These are phyloP conservation scores for Colletotrichum sp. DNA, from an alignment of 2,329 filamentous ascomycete genomes.

Conservation along the genomic window DNA sequence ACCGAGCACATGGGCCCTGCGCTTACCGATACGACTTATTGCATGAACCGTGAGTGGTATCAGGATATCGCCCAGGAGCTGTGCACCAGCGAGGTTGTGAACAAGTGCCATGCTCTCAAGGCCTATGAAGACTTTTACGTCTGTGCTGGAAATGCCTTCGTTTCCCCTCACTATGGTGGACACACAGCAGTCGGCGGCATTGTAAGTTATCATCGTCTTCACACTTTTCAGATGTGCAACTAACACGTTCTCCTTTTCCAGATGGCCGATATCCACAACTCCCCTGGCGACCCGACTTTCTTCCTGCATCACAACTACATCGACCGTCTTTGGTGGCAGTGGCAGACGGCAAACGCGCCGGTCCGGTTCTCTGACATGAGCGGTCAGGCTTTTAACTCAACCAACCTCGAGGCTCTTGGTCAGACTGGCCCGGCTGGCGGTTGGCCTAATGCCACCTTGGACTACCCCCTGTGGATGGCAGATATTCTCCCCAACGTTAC, in stretches of 20 bases:
- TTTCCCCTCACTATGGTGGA: not conserved
- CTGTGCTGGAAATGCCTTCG: not conserved
- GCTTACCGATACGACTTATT: not conserved
- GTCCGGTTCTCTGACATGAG: not conserved
- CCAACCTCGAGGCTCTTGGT: not conserved
- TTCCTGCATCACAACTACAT: not conserved
- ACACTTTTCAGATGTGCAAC: fast-evolving
- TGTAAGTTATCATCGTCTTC: not conserved
- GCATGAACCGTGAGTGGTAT: not conserved
- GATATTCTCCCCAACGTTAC: not conserved
- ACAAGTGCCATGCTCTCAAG: not conserved
- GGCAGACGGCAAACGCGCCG: not conserved
- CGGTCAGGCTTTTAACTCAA: not conserved
- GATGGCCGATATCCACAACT: not conserved
- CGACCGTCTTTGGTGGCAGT: not conserved
- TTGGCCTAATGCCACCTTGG: not conserved
- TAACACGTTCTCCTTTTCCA: not conserved
- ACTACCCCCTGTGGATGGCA: not conserved
- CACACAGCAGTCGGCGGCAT: not conserved
- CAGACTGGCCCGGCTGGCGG: not conserved
- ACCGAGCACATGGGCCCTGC: not conserved
- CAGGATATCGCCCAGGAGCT: not conserved
- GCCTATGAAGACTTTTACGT: not conserved
- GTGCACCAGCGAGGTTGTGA: not conserved
- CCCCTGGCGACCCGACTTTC: not conserved